Evolutionary conservation across 345 rosid species (phyloP), one percentile per base, ranked within the genome.

Genomic region (Syzygium oleosum): DNA sequence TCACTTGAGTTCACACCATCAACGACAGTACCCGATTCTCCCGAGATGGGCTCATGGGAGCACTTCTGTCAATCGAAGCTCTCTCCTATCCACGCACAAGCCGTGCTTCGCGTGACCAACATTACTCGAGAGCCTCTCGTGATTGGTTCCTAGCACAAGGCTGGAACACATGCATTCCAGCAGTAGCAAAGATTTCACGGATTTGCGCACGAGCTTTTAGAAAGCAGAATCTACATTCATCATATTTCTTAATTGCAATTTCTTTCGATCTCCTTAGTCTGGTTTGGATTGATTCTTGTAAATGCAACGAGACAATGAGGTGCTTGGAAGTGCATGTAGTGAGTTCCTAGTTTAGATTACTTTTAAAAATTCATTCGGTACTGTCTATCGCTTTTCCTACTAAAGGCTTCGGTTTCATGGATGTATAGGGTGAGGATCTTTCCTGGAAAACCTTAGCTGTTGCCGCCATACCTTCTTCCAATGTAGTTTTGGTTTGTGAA

Each of bases 61-160:
- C 89, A 90, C 83, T 97, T 97, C 87, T 97, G 99, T 80, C 95
- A 90, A 52, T 95, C 98, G 68, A 96, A 97, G 80, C 95, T 97
- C 87, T 92, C 97, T 52, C 95, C 97, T 80, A 89, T 96, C 34
- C 95, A 94, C 38, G 98, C 99, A 59, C 98, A 94, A 88, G 99
- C 99, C 1, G 99, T 97, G 68, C 95, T 97, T 89, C 98, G 98
- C 10, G 97, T 93, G 90, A 97, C 98, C 87, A 94, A 90, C 89
- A 89, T 89, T 77, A 85, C 95, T 87, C 92, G 90, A 29, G 98
- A 96, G 83, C 92, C 94, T 87, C 89, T 94, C 55, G 93, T 93
- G 87, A 79, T 93, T 51, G 93, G 95, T 87, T 92, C 95, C 86
- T 94, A 89, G 90, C 92, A 77, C 84, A 51, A 85, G 87, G 84